These are phyloP conservation scores for Radiomyces spectabilis DNA, from an alignment of 192 early-diverging fungal species.

Conservation along the genomic window DNA sequence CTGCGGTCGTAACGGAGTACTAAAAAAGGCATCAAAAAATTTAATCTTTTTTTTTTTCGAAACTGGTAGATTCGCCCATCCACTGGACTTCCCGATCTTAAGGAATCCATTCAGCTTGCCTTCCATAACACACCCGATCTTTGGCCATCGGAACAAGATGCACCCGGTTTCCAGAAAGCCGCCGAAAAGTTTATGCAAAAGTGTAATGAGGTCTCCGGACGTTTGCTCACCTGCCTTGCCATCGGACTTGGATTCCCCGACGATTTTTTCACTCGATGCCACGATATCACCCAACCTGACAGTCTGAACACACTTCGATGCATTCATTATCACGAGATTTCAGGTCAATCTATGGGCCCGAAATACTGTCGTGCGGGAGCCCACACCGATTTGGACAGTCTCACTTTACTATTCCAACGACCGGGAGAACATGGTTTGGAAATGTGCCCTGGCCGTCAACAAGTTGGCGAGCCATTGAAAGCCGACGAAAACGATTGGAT, in stretches of 20 bases:
- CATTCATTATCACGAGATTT: slow-evolving; percentile 15
- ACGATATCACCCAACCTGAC: slow-evolving; percentile 15
- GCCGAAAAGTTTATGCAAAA: slow-evolving; percentile 13
- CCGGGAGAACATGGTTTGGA: slow-evolving; percentile 14
- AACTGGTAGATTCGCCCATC: neutral
- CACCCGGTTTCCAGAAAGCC: slow-evolving; percentile 10
- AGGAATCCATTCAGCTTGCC: slow-evolving; percentile 20
- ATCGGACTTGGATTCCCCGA: slow-evolving; percentile 11
- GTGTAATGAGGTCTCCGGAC: slow-evolving; percentile 20
- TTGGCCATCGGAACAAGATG: slow-evolving; percentile 14
- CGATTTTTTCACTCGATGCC: slow-evolving; percentile 18
- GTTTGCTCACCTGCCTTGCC: slow-evolving; percentile 11
- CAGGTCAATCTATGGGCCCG: neutral
- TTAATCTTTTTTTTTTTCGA: neutral
- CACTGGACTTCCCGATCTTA: slow-evolving; percentile 12
- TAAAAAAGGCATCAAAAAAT: too few species aligned
- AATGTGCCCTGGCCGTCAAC: slow-evolving; percentile 5
- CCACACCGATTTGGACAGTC: slow-evolving; percentile 15
- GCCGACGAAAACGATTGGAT: neutral
- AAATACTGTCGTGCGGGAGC: slow-evolving; percentile 5
- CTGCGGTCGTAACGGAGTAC: too few species aligned
- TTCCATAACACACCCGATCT: slow-evolving; percentile 16
- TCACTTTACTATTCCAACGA: slow-evolving; percentile 17
- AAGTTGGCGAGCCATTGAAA: neutral
- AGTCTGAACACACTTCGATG: slow-evolving; percentile 14